Base-by-base conservation (phyloP, 2,329 filamentous ascomycete species). In the Berkeleyomyces basicola region DNA sequence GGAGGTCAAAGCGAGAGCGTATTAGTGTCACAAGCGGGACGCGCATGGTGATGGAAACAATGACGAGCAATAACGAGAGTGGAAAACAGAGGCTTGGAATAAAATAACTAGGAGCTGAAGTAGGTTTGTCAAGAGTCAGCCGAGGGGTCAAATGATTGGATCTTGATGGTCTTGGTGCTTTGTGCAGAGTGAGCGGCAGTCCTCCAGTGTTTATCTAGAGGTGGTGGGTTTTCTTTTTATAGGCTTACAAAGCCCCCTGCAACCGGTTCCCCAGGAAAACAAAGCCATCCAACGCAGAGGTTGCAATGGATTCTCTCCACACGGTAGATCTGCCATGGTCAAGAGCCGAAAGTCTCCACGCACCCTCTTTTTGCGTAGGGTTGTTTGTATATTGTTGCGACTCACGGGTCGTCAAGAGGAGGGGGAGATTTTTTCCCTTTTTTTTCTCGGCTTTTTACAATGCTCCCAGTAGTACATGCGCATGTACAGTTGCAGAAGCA, bases 1-100 rank as follows among this genome's bases (percentile, higher is more conserved):
- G 33, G 51, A 55, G 51, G 51, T 55, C 51, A 55, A 55, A 55
- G 51, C 51, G 33, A 55, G 51, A 55, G 33, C 51, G 51, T 55
- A 55, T 55, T 55, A 55, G 51, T 55, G 51, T 55, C 33, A 55
- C 33, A 39, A 55, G 51, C 33, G 51, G 51, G 39, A 55, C 51
- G n/a, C 51, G 51, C 51, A 55, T 55, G 51, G n/a, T 16, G 33
- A 55, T 7, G 14, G 49, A 14, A 11, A 53, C 7, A 31, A 31
- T n/a, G n/a, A 23, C 31, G 31, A 49, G 31, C 4, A 16, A 31
- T 33, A 11, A 53, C 14, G 31, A 7, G 33, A 6, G 49, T 7
- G 4, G 49, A 37, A 36, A 37, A 7, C 3, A 39, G 16, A 4
- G 11, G 51, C 2, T 10, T 55, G 6, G 33, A 39, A 7, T n/a